Evolutionary conservation across 2,329 filamentous ascomycete species (phyloP), one percentile per base, ranked within the genome.

Genomic region (Pyrenochaeta sp.): DNA sequence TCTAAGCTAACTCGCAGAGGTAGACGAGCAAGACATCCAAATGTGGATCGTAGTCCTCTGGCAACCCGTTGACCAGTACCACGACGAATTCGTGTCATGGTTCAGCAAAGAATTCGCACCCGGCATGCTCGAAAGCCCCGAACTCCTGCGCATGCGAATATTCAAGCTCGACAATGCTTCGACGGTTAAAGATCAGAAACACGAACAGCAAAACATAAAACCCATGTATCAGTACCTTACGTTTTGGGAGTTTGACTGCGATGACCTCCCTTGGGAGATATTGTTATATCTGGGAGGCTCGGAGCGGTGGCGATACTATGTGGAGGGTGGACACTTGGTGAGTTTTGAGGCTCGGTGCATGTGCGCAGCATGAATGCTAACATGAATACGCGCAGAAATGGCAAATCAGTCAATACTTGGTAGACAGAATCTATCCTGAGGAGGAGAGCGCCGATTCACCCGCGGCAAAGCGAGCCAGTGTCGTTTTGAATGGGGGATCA

Each of bases 221-320:
- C 28, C 39, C 7, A 30, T 49, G 27, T 41, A 47, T n/a, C 48
- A 44, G n/a, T 56, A 54, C 39, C 38, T 56, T 30, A 54, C 50
- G 2, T 38, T 56, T 6, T 56, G 47, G 53, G 53, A 56, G 23
- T 54, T 51, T 28, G 47, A 47, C 14, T 46, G 27, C 10, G 47
- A 49, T 10, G 53, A 56, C 1, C 17, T 56, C 18, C 53, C 53
- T 6, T 56, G 53, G 53, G 53, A 56, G 17, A 35, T 54, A 3
- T 11, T 56, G 17, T 39, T 56, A n/a, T 51, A 51, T 11, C 34
- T 56, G 13, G 53, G 53, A 1, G 45, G 44, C 19, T 51, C 50
- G 21, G 47, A 51, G 15, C 23, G 41, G 13, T 56, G 53, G 53
- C 43, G 53, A 13, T 23, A 49, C 7, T 53, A 56, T 20, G 42